Percentiles rank a stretch among this genome's conserved stretches.
phyloP scores from a whole-genome alignment of 78 protist genomes.

The Emiliania huxleyi region DNA sequence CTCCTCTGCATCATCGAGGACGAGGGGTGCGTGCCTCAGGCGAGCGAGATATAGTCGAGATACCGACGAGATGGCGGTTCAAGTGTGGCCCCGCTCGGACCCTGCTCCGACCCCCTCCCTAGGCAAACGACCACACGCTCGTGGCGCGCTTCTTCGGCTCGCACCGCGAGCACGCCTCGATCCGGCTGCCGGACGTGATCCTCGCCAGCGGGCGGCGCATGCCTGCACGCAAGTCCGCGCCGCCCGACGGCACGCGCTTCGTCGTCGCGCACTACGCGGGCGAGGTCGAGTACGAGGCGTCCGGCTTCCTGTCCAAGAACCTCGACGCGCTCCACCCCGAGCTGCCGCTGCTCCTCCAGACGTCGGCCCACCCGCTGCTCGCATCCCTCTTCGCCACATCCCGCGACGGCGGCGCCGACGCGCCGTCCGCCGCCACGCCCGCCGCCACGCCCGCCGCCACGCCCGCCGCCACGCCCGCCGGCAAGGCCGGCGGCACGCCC shows the following conservation, averaged over 20 bases:
- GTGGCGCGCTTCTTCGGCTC: neutral
- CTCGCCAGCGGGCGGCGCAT: constrained; percentile 73
- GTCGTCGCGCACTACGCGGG: neutral
- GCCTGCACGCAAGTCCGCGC: constrained; percentile 42
- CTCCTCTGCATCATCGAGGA: neutral
- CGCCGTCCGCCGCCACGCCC: neutral
- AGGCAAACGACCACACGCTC: neutral
- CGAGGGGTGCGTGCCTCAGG: neutral
- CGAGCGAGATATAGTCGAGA: no score
- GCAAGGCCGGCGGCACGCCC: no score
- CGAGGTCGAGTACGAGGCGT: neutral
- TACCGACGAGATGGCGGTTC: no score
- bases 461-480: no score
- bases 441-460: no score
- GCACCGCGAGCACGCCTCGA: neutral
- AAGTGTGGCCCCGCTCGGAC: no score
- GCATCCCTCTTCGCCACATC: neutral
- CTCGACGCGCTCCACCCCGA: neutral
- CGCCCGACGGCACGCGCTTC: neutral
- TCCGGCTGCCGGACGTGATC: constrained; percentile 44
- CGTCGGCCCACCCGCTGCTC: neutral
- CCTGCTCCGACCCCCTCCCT: no score
- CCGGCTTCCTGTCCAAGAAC: neutral
- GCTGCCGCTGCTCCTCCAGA: neutral
- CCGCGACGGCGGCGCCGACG: neutral